Evolutionary conservation across 164 flowering plant genomes (phyloP).

Genomic region (Magnolia sinica): DNA sequence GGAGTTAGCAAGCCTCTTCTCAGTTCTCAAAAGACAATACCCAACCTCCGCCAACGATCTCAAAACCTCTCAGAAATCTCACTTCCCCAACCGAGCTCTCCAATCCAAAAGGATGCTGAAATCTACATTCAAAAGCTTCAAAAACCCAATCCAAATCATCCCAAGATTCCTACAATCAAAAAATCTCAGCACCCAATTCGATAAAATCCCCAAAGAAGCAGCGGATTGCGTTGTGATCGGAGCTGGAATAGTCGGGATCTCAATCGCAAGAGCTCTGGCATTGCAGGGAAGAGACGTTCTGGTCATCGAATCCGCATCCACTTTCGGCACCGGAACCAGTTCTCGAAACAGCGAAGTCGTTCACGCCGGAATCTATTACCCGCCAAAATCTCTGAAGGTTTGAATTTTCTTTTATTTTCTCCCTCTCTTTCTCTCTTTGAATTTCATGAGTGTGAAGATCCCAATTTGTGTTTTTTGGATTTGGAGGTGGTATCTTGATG

Average conservation of each 20-base stretch:
- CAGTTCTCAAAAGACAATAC: not conserved
- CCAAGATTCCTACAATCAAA: not conserved
- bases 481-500: not conserved
- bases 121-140: not conserved
- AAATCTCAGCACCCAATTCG: constrained; percentile 5
- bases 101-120: constrained; percentile 2
- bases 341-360: constrained; percentile 90
- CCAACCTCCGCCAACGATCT: not conserved
- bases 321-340: constrained; percentile 77
- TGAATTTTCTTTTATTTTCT: not conserved
- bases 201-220: constrained; percentile 41
- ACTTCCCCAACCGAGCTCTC: not conserved
- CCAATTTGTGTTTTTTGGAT: not conserved
- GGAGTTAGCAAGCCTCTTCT: not conserved
- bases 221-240: constrained; percentile 90
- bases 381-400: constrained; percentile 70
- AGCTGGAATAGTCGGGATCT: constrained; percentile 85
- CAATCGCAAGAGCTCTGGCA: constrained; percentile 67
- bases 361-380: constrained; percentile 88
- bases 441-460: not conserved
- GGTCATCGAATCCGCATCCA: constrained; percentile 73
- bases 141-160: not conserved
- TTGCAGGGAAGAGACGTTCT: constrained; percentile 68
- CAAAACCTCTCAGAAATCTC: not conserved
- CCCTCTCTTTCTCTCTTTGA: not conserved